Evolutionary conservation across 441 rosid genomes (phyloP), one percentile per base, ranked within the genome.

Genomic region (Adansonia gregorii): DNA sequence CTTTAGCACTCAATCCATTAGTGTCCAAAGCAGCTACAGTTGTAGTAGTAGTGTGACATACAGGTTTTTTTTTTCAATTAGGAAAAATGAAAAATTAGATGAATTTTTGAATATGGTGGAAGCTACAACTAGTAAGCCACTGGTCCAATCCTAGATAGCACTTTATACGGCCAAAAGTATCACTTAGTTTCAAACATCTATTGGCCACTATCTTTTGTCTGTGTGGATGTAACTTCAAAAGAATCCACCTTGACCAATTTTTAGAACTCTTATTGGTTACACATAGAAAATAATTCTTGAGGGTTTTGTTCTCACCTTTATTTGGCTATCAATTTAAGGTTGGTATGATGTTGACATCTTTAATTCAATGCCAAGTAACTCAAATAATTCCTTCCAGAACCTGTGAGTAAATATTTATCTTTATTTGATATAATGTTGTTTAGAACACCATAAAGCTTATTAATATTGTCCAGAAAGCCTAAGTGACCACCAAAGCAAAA

Each of bases 341-440:
- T 80, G 73, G 17, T 80, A 61, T 10, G 82, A 11, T 8, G 12
- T 31, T 3, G 17, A 10, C 6, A 64, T 2, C 2, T 64, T 27
- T 0, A 64, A 12, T 10, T 49, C 4, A 6, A 22, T 20, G 0
- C 65, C 45, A 4, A n/a, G 19, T 7, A 6, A 6, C 7, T 8
- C 11, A 6, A 74, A 67, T 3, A 74, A 12, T 11, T 17, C 20
- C 39, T n/a, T 43, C 78, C 78, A 75, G 0, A 75, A 61, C 2
- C 3, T 2, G 3, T 72, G 20, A 1, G 10, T 31, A 55, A 35
- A 79, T 2, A 46, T 2, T 46, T 2, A 4, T 46, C 51, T 22
- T 59, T 3, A 9, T 46, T 0, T 11, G 8, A 8, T 0, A 46
- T 11, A 8, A 46, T 46, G 51, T 11, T 1, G 2, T 11, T 46